Base-by-base conservation (phyloP, 495 filamentous ascomycete species). In the Xylaria palmicola region DNA sequence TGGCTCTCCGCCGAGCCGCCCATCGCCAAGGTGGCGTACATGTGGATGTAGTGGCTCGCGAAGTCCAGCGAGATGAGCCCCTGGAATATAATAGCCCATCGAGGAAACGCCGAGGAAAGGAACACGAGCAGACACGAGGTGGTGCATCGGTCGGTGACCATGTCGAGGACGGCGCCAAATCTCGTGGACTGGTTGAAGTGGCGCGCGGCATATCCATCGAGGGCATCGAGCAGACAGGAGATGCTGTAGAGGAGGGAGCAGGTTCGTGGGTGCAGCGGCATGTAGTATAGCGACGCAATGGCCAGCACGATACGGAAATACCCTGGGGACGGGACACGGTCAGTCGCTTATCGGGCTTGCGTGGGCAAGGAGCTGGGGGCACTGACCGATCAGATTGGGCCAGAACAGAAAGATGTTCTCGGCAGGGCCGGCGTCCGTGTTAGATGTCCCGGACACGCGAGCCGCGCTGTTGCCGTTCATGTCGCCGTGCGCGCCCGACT, bases 341-440 rank as follows among this genome's bases (percentile, higher is more conserved):
- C 44, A 62, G 52, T 34, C 34, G 19, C 17, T 20, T 34, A 5
- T 20, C 15, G 17, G 15, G 32, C 59, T 30, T 12, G 41, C 19
- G 32, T 26, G 12, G 39, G 56, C 17, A 22, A 50, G 20, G 30
- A 26, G 4, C 15, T 24, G 26, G 40, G 49, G 47, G 52, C 39
- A 65, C 83, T 56, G 81, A 96, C 92, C 93, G 65, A 98, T 97
- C 24, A 97, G 75, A 66, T 98, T 98, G 6, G 94, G 94, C 65
- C 85, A 87, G 77, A 97, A 97, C n/a, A 96, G 74, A 67, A 96
- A 98, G 62, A 98, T 89, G 74, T 97, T 97, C 79, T 97, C 93
- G 36, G 81, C 72, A 7, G 75, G 65, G 39, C 41, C 48, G 55
- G 60, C 63, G 37, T 68, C 65, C 55, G 54, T 57, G 24, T 48